Evolutionary conservation across 1,284 basidiomycete species (phyloP).

Genomic region (Thelephora terrestris): DNA sequence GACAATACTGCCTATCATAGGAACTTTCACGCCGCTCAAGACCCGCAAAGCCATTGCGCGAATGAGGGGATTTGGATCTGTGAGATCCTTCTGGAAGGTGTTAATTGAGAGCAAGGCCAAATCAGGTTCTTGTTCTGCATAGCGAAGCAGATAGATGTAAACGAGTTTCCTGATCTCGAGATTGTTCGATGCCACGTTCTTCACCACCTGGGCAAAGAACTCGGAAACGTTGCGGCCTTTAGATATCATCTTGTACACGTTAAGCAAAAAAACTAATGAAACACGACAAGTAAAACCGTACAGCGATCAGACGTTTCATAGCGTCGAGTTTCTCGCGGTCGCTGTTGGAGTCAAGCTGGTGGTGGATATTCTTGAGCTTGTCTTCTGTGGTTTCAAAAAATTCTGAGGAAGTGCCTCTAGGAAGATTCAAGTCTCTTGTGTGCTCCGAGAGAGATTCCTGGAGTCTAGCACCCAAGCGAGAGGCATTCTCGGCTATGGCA

Average conservation of each 20-base stretch:
- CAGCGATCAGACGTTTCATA: conserved; percentile 88
- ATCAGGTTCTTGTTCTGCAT: conserved; percentile 89
- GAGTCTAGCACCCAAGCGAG: conserved; percentile 66
- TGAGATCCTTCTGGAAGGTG: conserved; percentile 95
- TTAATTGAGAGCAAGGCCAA: conserved; percentile 95
- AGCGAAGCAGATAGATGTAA: conserved; percentile 91
- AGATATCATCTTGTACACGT: conserved; percentile 66
- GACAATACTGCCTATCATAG: conserved; percentile 80
- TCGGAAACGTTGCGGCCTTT: conserved; percentile 87
- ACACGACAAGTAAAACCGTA: conserved; percentile 29
- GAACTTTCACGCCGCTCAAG: conserved; percentile 83
- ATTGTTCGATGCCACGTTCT: conserved; percentile 84
- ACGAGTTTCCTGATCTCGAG: conserved; percentile 95
- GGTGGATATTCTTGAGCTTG: conserved; percentile 66
- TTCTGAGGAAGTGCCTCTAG: conserved; percentile 40
- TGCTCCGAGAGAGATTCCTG: conserved; percentile 73
- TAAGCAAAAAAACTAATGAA: conserved; percentile 3
- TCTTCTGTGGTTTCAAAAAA: conserved; percentile 66
- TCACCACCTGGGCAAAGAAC: conserved; percentile 91
- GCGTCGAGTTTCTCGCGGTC: conserved; percentile 89
- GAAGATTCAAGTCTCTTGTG: conserved; percentile 58
- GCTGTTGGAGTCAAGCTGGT: conserved; percentile 76
- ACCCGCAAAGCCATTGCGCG: conserved; percentile 93
- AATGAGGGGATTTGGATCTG: conserved; percentile 86
- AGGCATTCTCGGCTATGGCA: conserved; percentile 69